Base-by-base conservation (phyloP, 108 stramenopile genomes). In the Skeletonema grethae region DNA sequence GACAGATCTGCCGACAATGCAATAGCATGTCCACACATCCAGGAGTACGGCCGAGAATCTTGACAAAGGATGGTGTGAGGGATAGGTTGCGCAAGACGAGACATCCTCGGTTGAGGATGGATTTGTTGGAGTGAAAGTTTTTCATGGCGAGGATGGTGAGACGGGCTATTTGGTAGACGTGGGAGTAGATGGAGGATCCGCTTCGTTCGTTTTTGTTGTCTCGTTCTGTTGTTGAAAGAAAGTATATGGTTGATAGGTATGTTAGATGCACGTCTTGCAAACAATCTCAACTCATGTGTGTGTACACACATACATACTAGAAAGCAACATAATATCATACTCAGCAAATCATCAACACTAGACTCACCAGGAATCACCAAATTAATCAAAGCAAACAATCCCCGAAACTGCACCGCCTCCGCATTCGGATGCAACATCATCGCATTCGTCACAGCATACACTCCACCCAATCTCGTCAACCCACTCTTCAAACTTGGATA, bases 331-430 rank as follows among this genome's bases (percentile, higher is more conserved):
- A 5, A 53, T 16, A 53, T 16, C 7, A 5, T 3, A 7, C n/a
- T n/a, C 18, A 57, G 3, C 18, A 39, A 29, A 25, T 25, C 24
- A 30, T 39, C 18, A 41, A 38, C 57, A 24, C 1, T 0, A 28
- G 9, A 66, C 73, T 65, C 45, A 69, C 68, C 79, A n/a, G 83
- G 85, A 38, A 84, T 85, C 5, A 84, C 85, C 67, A 85, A 84
- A 64, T 85, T 85, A 69, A 85, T 85, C 61, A 85, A 68, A 29
- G 85, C 85, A 64, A 85, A 85, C 63, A 85, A 63, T 31, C 77
- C 85, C 11, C 85, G 53, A 45, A 85, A 85, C 76, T 84, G 85
- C 5, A 85, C 85, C 30, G 83, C 83, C 73, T 63, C 80, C 38
- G 67, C 81, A 50, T 61, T 46, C 20, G 85, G 83, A 63, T 85